Base-by-base conservation (phyloP, 805 yeast genomes). In the Starmerella potacharoeniae region DNA sequence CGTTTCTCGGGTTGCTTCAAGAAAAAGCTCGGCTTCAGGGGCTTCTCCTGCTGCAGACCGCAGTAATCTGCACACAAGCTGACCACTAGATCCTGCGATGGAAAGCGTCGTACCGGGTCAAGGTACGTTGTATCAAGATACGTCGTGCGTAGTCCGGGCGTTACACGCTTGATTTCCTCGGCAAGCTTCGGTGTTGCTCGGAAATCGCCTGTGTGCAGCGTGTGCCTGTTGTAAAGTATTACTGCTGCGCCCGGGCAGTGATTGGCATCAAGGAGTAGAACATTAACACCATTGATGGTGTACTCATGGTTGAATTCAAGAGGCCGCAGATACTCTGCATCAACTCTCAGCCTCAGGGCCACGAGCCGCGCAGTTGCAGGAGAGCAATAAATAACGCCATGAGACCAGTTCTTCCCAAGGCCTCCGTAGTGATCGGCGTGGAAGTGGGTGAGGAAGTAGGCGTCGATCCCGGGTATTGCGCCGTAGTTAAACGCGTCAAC, bases 391-490 rank as follows among this genome's bases (percentile, higher is more conserved):
- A 93, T 80, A 6, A 72, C 71, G 0, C 88, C 90, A 52, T 78
- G 76, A 47, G 75, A 69, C 97, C 97, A 93, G 28, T 75, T 73
- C 62, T 84, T 85, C 3, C 82, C 70, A 14, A 93, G 69, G 0
- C 98, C 97, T 4, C 87, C 88, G 65, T 93, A 93, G 66, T 93
- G 98, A 66, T 93, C 98, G 0, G 95, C 74, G 68, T 93, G 98
- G 71, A 86, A 91, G 71, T 93, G 98, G 0, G 72, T 68, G 41
- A 66, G 65, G 52, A 65, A 70, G 58, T 66, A 70, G 39, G 65
- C 55, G 16, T 58, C 42, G 4, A 69, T 66, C 13, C 60, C 65
- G 14, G 64, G 65, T 28, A 69, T 67, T 10, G 63, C 55, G 28
- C 73, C 72, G 56, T 66, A 67, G 50, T 62, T 56, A 62, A 71